Conservation (phyloP, 78 protist species). For the Dictyostelium purpureum region DNA sequence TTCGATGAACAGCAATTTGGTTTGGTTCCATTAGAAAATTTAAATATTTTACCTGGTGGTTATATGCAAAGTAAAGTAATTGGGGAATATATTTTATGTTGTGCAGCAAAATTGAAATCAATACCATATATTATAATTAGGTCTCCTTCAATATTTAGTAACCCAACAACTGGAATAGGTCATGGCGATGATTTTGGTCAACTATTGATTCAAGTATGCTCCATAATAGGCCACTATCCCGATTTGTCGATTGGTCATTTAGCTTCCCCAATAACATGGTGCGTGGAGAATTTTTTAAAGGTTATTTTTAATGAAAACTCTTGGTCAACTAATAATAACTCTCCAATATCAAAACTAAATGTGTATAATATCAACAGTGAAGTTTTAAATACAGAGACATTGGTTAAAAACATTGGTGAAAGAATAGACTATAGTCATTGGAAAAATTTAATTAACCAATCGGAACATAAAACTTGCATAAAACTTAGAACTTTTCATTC, state of each 20-base stretch:
- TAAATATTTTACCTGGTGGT: background rate
- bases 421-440: background rate
- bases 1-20: background rate
- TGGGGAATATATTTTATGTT: background rate
- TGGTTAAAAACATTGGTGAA: background rate
- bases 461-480: background rate
- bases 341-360: background rate
- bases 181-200: background rate
- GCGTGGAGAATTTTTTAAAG: background rate
- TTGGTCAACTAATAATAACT: background rate
- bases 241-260: no score
- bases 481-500: background rate
- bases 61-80: constrained; percentile 44
- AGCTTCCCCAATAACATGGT: background rate
- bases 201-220: background rate
- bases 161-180: constrained; percentile 24
- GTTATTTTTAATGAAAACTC: background rate
- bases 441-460: background rate
- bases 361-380: background rate
- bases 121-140: constrained; percentile 20
- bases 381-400: background rate
- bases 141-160: constrained; percentile 13
- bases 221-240: background rate
- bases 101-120: background rate
- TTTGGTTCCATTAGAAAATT: background rate